Evolutionary conservation across 1,284 basidiomycete genomes (phyloP).

Genomic region (Pascua sp.): DNA sequence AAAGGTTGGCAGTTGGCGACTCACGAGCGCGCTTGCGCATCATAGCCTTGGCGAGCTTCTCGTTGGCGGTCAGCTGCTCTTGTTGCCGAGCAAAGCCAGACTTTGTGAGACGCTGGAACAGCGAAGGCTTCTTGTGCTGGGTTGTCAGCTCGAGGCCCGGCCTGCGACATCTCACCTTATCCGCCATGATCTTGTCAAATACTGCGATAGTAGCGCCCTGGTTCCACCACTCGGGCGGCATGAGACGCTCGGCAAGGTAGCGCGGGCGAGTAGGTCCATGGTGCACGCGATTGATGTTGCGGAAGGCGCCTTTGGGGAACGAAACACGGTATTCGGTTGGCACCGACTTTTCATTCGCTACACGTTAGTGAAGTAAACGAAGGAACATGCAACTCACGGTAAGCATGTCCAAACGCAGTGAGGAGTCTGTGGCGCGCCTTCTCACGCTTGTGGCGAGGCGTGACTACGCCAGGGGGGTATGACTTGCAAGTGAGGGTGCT

Average conservation of each 20-base stretch:
- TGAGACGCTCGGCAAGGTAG: conserved; percentile 58
- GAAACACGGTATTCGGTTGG: conserved; percentile 83
- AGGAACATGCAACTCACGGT: conserved; percentile 19
- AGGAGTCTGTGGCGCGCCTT: conserved; percentile 73
- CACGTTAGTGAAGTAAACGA: not conserved
- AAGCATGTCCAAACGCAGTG: conserved; percentile 65
- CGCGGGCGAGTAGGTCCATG: conserved; percentile 25
- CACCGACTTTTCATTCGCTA: conserved; percentile 24
- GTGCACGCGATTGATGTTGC: conserved; percentile 45
- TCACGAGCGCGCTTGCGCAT: conserved; percentile 58
- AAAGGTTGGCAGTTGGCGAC: conserved; percentile 4
- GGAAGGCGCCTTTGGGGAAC: conserved; percentile 72
- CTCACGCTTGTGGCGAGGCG: conserved; percentile 75
- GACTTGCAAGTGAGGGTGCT: conserved; percentile 62
- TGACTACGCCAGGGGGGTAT: conserved; percentile 75
- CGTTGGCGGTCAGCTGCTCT: conserved; percentile 69
- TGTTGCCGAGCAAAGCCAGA: conserved; percentile 63
- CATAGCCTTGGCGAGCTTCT: conserved; percentile 75
- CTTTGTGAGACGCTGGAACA: conserved; percentile 78
- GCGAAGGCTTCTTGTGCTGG: conserved; percentile 80
- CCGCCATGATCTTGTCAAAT: conserved; percentile 80
- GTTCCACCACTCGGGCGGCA: conserved; percentile 88
- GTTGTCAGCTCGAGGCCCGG: conserved; percentile 15
- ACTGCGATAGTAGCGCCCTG: conserved; percentile 81
- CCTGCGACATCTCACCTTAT: conserved; percentile 60